Evolutionary conservation across 2,329 filamentous ascomycete genomes (phyloP).

Genomic region (Ceratocystis destructans): DNA sequence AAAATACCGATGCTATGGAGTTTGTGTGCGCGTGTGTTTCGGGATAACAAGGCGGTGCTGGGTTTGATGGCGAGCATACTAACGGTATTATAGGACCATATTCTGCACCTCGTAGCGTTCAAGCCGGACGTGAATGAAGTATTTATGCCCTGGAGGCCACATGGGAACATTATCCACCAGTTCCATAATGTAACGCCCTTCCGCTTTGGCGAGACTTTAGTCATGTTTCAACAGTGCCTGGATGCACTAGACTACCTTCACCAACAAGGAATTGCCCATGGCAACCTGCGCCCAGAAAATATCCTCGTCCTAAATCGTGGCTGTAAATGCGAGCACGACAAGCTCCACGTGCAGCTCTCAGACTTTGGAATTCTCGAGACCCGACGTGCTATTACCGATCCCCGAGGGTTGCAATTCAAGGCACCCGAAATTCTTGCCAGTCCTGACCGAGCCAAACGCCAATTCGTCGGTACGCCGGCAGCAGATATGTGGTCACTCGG

Average conservation of each 20-base stretch:
- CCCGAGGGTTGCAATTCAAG: not conserved
- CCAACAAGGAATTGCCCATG: slow-evolving; percentile 3
- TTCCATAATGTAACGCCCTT: not conserved
- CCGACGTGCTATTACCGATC: not conserved
- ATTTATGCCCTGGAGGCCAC: slow-evolving; percentile 1
- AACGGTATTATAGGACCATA: not conserved
- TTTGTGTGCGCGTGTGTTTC: no score
- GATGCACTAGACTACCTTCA: slow-evolving; percentile 5
- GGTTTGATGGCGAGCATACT: not conserved
- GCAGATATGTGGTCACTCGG: slow-evolving; percentile 10
- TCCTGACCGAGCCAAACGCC: not conserved
- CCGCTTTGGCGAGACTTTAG: not conserved
- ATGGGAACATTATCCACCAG: not conserved
- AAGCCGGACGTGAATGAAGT: not conserved
- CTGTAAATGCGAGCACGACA: not conserved
- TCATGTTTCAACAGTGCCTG: slow-evolving; percentile 7
- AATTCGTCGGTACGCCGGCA: not conserved
- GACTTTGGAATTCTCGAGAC: slow-evolving; percentile 16
- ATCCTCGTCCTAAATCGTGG: slow-evolving; percentile 5
- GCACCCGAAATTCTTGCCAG: slow-evolving; percentile 7
- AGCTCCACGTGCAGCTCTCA: slow-evolving; percentile 7
- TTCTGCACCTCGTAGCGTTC: not conserved
- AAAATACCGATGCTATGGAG: not conserved
- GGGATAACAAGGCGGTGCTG: not conserved
- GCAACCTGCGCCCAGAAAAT: slow-evolving; percentile 11